A percentile compares a stretch with the other conserved stretches of the same genome.
phyloP scores from a whole-genome alignment of 2,329 filamentous ascomycete genomes.

The Neonectria hederae region DNA sequence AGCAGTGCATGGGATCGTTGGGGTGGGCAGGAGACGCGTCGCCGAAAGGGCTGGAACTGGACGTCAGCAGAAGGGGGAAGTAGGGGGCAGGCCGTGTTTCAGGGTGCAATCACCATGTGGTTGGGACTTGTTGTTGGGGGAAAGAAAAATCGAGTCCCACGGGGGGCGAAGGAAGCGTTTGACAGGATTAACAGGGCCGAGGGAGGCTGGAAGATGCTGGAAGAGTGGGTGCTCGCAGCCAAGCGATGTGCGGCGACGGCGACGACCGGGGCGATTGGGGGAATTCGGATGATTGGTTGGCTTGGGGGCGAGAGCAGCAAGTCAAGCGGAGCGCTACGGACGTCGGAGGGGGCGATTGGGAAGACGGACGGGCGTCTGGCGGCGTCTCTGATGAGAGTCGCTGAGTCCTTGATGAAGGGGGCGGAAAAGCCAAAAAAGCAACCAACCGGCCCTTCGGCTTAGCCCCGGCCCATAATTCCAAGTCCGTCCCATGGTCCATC shows the following conservation, averaged over 20 bases:
- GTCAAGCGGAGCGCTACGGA: slow-evolving; percentile 3
- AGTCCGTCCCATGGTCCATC: slow-evolving; percentile 36
- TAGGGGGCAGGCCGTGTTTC: slow-evolving; percentile 42
- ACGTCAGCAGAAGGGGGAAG: slow-evolving; percentile 36
- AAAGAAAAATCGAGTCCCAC: slow-evolving; percentile 27
- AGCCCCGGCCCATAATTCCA: slow-evolving; percentile 42
- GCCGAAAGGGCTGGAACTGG: slow-evolving; percentile 27
- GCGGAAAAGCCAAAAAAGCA: slow-evolving; percentile 34
- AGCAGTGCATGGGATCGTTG: slow-evolving; percentile 10
- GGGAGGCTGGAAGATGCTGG: slow-evolving; percentile 33
- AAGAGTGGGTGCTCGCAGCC: slow-evolving; percentile 34
- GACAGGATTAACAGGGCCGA: slow-evolving; percentile 41
- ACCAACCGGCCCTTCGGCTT: slow-evolving; percentile 36
- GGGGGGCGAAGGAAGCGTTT: slow-evolving; percentile 40
- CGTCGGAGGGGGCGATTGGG: neutral
- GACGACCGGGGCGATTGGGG: slow-evolving; percentile 35
- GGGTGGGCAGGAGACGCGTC: slow-evolving; percentile 31
- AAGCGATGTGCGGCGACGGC: slow-evolving; percentile 14
- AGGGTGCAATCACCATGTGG: slow-evolving; percentile 35
- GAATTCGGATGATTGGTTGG: slow-evolving; percentile 28
- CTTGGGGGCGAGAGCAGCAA: slow-evolving; percentile 27
- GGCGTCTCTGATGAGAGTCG: slow-evolving; percentile 9
- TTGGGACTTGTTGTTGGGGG: slow-evolving; percentile 26
- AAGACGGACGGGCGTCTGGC: slow-evolving; percentile 27
- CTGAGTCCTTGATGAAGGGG: slow-evolving; percentile 20